Evolutionary conservation across 2,329 filamentous ascomycete genomes (phyloP), one percentile per base, ranked within the genome.

Genomic region (Arthrobotrys musiformis): DNA sequence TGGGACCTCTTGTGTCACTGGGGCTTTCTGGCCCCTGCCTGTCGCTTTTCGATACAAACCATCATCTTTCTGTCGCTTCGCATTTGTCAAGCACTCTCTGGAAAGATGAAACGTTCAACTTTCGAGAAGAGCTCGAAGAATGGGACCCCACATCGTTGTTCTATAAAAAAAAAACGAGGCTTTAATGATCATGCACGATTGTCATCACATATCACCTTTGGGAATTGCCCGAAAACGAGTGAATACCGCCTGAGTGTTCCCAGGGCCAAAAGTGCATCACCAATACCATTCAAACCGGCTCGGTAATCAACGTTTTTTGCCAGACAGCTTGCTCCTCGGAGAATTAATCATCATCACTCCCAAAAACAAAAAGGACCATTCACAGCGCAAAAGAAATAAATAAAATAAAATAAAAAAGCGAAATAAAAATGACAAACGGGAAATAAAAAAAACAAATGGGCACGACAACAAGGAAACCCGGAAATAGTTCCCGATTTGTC

Each of bases 291-390:
- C 6, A 40, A 58, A 28, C n/a, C 30, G 30, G 15, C 33, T 40
- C 33, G 54, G 54, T 19, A 58, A 58, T 58, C 30, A 58, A 58
- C 54, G 54, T 37, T 58, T 58, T 37, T 40, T 37, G 33, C 52
- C 52, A 40, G n/a, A 37, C 9, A 30, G 33, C 30, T 54, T 15
- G 22, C n/a, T 19, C 46, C 44, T 64, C 68, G 68, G 68, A 72
- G 68, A 72, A 72, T 72, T 72, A 72, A 72, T 72, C 58, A 70
- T 72, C 58, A 70, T 68, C 52, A 50, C 26, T 24, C 30, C n/a
- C n/a, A n/a, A n/a, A n/a, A n/a, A n/a, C n/a, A n/a, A n/a, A 35
- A 35, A 56, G 15, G 13, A 1, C 24, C 8, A 17, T 6, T 35
- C 28, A 33, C 22, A 7, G 11, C 28, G 26, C 26, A 30, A 2